These are phyloP conservation scores for Lineolata rhizophorae DNA, from an alignment of 495 filamentous ascomycete genomes.

Conservation along the genomic window DNA sequence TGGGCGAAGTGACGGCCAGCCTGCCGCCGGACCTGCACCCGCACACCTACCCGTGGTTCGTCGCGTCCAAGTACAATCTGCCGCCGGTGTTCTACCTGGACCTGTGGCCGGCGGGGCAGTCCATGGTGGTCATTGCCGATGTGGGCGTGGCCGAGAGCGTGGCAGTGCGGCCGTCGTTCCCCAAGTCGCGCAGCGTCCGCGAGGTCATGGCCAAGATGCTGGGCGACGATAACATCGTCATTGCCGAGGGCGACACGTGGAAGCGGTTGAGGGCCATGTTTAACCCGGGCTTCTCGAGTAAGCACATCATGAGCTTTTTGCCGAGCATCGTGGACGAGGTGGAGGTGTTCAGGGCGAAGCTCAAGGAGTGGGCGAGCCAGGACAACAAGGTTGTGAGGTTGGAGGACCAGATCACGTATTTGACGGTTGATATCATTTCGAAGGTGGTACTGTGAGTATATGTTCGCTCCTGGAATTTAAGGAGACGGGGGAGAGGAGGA, in stretches of 20 bases:
- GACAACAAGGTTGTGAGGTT: no score
- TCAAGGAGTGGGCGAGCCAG: no score
- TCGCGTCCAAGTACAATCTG: slow-evolving; percentile 6
- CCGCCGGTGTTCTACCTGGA: slow-evolving; percentile 9
- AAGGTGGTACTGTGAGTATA: background rate
- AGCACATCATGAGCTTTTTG: background rate
- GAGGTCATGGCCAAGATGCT: slow-evolving; percentile 1
- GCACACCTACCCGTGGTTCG: slow-evolving; percentile 1
- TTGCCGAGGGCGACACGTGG: slow-evolving; percentile 1
- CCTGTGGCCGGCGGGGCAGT: slow-evolving; percentile 8
- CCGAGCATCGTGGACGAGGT: slow-evolving; percentile 2
- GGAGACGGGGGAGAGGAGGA: no score
- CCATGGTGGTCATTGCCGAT: slow-evolving; percentile 6
- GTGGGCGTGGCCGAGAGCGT: slow-evolving; percentile 6
- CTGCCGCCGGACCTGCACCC: slow-evolving; percentile 3
- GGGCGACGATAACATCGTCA: background rate
- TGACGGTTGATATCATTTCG: background rate
- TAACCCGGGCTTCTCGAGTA: slow-evolving; percentile 1
- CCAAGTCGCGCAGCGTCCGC: slow-evolving; percentile 1
- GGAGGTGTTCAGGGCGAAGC: background rate
- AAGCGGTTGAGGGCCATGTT: slow-evolving; percentile 1
- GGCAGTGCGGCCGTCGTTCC: background rate
- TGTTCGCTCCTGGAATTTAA: no score
- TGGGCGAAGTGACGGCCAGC: slow-evolving; percentile 1
- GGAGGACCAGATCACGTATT: background rate